Evolutionary conservation across 2,329 filamentous ascomycete species (phyloP).

Genomic region (Purpureocillium lavendulum): DNA sequence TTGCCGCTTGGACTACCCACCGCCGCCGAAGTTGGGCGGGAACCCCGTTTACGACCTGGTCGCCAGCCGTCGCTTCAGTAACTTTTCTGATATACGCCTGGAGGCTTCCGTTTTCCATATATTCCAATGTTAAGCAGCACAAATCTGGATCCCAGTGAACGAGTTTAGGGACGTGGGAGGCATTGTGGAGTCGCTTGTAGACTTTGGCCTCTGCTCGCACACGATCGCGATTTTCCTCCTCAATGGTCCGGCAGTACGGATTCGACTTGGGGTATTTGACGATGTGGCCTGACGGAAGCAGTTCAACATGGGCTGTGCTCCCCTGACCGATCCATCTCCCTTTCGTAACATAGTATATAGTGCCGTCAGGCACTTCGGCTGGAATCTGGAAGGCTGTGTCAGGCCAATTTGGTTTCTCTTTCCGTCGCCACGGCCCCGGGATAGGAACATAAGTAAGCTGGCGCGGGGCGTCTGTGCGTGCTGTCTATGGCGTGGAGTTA

Average conservation of each 20-base stretch:
- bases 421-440: slow-evolving; percentile 11
- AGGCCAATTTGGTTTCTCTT: slow-evolving; percentile 10
- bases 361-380: slow-evolving; percentile 5
- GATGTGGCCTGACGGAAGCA: slow-evolving; percentile 12
- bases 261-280: slow-evolving; percentile 14
- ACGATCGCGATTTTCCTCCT: slow-evolving; percentile 2
- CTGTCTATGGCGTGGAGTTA: neutral
- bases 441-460: slow-evolving; percentile 6
- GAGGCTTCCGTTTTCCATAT: slow-evolving; percentile 16
- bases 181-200: slow-evolving; percentile 9
- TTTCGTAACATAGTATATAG: slow-evolving; percentile 13
- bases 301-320: slow-evolving; percentile 12
- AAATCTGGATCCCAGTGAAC: slow-evolving; percentile 11
- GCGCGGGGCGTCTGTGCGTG: neutral
- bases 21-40: slow-evolving; percentile 10
- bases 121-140: slow-evolving; percentile 16
- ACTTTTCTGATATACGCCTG: slow-evolving; percentile 10
- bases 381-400: slow-evolving; percentile 14
- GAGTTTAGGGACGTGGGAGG: neutral
- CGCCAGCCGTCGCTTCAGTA: slow-evolving; percentile 1
- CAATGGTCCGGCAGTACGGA: slow-evolving; percentile 11
- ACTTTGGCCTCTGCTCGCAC: slow-evolving; percentile 13
- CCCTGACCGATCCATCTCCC: slow-evolving; percentile 9
- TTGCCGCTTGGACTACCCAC: slow-evolving; percentile 23
- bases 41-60: slow-evolving; percentile 5